Percentiles rank a stretch among this genome's conserved stretches.
phyloP scores from a whole-genome alignment of 441 rosid genomes.

The Pelargonium australe region DNA sequence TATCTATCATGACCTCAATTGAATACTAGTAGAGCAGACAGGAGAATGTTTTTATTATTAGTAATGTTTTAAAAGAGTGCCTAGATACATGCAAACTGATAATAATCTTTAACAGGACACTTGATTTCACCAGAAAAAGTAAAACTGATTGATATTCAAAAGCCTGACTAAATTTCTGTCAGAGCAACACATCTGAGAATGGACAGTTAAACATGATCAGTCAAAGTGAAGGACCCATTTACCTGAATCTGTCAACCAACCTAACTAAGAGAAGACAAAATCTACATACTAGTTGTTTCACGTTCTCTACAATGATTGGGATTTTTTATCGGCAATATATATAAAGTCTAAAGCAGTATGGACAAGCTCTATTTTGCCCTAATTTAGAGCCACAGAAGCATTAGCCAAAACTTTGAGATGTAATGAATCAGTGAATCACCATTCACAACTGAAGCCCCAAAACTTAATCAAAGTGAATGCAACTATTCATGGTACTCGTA shows the following conservation, averaged over 20 bases:
- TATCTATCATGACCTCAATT: neutral
- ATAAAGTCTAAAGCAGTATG: neutral
- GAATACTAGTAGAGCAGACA: neutral
- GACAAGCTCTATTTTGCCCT: neutral
- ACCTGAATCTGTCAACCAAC: neutral
- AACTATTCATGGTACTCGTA: no score
- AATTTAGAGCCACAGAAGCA: neutral
- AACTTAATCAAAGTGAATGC: neutral
- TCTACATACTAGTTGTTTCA: neutral
- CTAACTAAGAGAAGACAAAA: neutral
- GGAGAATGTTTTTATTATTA: neutral
- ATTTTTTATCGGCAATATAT: no score
- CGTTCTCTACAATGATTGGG: neutral
- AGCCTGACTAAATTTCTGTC: neutral
- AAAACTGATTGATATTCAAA: neutral
- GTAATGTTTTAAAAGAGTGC: neutral
- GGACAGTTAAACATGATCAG: neutral
- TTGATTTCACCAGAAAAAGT: neutral
- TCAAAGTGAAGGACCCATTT: neutral
- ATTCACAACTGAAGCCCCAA: conserved; percentile 12
- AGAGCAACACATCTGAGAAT: neutral
- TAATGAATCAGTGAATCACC: neutral
- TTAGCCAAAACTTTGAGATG: neutral
- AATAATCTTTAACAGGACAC: neutral
- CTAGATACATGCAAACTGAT: neutral